phyloP scores from a whole-genome alignment of 2,329 filamentous ascomycete species.

The Byssochlamys sp. region DNA sequence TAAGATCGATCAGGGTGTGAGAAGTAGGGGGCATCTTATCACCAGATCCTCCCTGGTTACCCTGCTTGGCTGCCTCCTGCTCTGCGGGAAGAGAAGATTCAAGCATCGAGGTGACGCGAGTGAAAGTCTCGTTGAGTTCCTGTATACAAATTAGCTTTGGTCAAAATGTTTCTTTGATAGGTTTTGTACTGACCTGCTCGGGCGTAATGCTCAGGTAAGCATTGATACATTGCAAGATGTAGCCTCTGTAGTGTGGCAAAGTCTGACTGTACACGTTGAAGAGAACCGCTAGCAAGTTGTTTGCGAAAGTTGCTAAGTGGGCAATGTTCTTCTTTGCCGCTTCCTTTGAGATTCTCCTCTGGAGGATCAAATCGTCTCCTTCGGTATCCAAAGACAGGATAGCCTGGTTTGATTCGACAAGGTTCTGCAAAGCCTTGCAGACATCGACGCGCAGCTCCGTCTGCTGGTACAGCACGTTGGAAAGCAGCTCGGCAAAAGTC shows the following conservation, averaged over 20 bases:
- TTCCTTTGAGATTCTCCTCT: slow-evolving; percentile 66
- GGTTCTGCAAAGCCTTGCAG: slow-evolving; percentile 72
- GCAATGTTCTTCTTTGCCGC: slow-evolving; percentile 69
- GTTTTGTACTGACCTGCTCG: slow-evolving; percentile 36
- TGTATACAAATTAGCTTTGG: slow-evolving; percentile 18
- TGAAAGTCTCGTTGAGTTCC: slow-evolving; percentile 80
- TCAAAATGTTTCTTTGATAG: neutral
- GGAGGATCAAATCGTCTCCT: slow-evolving; percentile 63
- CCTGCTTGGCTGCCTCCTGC: slow-evolving; percentile 55
- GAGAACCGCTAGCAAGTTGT: slow-evolving; percentile 87
- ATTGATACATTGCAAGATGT: slow-evolving; percentile 89
- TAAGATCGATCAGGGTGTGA: slow-evolving; percentile 90
- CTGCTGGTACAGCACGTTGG: slow-evolving; percentile 87
- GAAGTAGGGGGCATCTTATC: slow-evolving; percentile 80
- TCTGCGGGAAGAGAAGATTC: slow-evolving; percentile 57
- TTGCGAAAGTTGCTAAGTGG: slow-evolving; percentile 69
- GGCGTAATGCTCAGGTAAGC: slow-evolving; percentile 84
- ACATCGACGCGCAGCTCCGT: slow-evolving; percentile 77
- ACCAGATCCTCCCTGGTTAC: slow-evolving; percentile 53
- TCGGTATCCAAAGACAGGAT: slow-evolving; percentile 60
- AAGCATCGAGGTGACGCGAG: slow-evolving; percentile 75
- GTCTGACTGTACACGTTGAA: slow-evolving; percentile 99
- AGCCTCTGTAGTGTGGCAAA: slow-evolving; percentile 79
- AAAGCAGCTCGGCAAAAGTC: slow-evolving; percentile 75
- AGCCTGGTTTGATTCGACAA: slow-evolving; percentile 85